Base-by-base conservation (phyloP, 208 protist species). In the Acanthamoeba royreba region DNA sequence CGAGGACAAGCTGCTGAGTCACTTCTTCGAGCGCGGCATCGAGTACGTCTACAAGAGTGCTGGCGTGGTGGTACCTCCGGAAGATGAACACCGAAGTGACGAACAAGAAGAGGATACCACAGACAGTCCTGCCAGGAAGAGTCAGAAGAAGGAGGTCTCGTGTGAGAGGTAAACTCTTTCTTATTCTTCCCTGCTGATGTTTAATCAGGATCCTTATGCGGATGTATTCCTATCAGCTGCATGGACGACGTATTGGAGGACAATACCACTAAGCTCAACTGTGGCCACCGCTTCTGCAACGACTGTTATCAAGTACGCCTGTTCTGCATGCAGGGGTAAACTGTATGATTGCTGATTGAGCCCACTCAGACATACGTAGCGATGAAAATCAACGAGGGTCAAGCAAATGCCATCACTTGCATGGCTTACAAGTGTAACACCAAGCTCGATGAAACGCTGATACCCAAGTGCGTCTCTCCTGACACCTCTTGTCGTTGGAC, bases 341-440 rank as follows among this genome's bases (percentile, higher is more conserved):
- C n/a, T n/a, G n/a, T n/a, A n/a, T n/a, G n/a, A n/a, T n/a, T n/a
- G n/a, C n/a, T n/a, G n/a, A n/a, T n/a, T n/a, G n/a, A 25, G 49
- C 13, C 35, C 11, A n/a, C 35, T 28, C 19, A 88, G 79, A 88
- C 79, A 28, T 88, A 88, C 25, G 43, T 88, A 22, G 43, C 79
- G 0, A 88, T 88, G 79, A 88, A 88, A 38, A 88, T 88, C 79
- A 88, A 88, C 13, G 79, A 88, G 49, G 79, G 79, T 5, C 79
- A 88, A 22, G 79, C 79, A 9, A 88, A 88, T 38, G 33, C 47
- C 79, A 88, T 88, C 43, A 88, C 79, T 33, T 88, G 79, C 79
- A 88, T 88, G 79, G 79, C 79, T 3, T 61, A 88, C 79, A 88
- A 88, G 25, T 88, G 79, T 38, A 88, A 88, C 49, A 88, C 49